Evolutionary conservation across 345 rosid species (phyloP), one percentile per base, ranked within the genome.

Genomic region (Camelina neglecta): DNA sequence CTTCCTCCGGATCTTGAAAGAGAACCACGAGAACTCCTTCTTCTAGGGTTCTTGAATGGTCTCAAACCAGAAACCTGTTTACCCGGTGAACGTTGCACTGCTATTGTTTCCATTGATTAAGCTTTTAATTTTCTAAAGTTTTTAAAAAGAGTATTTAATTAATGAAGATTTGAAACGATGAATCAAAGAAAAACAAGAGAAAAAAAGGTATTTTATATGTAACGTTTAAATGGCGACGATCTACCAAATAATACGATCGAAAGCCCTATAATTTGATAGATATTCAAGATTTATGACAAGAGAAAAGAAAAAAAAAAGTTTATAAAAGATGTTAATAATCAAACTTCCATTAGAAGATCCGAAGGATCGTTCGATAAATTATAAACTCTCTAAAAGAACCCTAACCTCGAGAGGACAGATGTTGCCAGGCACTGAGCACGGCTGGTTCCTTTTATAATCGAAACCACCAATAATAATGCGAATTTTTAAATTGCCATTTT

Each of bases 381-480:
- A 3, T 5, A 49, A 60, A 60, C 64, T 65, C 69, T 67, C 70
- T 73, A 36, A 58, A 41, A 72, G 77, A 73, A 73, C 73, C 81
- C 77, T 73, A 67, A 60, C 81, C 81, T 72, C 65, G 38, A 78
- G 69, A 67, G 81, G 81, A 72, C 74, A 78, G 59, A 72, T 72
- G 73, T 67, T 66, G 58, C 12, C 13, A 60, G 47, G 20, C 62
- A 49, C 54, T 56, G 63, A 31, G 45, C 61, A 33, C 24, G 20
- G 35, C 24, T 18, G 78, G 12, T 69, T 70, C 78, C 81, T 83
- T 89, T 84, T 88, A 90, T 86, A 79, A 76, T 35, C 13, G 20
- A 71, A 57, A 18, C 35, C 58, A 53, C 62, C 81, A 80, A 83
- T 18, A 26, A 62, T 35, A 62, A 69, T 76, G 65, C 21, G 18